phyloP scores from a whole-genome alignment of 2,329 filamentous ascomycete genomes.

The Colletotrichum navitas region DNA sequence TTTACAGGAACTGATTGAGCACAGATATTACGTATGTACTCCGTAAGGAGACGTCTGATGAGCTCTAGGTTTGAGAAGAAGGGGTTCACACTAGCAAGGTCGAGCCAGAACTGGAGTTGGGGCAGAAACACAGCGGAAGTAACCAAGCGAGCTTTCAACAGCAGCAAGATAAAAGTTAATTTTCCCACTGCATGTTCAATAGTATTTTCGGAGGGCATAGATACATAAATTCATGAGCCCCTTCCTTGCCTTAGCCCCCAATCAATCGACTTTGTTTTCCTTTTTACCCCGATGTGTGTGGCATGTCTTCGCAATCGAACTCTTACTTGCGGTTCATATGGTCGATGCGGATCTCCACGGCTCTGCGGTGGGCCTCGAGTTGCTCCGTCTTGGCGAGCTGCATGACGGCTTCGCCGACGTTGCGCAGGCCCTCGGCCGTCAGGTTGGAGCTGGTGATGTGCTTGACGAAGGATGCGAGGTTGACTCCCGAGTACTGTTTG shows the following conservation, averaged over 20 bases:
- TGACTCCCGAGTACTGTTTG: slow-evolving; percentile 98
- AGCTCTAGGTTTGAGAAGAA: neutral
- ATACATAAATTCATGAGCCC: slow-evolving; percentile 31
- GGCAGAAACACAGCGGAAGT: neutral
- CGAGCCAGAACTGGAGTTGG: neutral
- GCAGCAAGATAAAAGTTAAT: neutral
- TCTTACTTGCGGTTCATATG: slow-evolving; percentile 53
- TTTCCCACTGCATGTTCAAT: slow-evolving; percentile 20
- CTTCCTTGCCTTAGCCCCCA: neutral
- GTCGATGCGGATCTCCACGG: slow-evolving; percentile 85
- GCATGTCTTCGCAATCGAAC: neutral
- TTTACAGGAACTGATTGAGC: no score
- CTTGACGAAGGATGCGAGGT: slow-evolving; percentile 95
- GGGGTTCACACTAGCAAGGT: neutral
- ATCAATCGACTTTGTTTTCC: neutral
- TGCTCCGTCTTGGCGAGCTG: slow-evolving; percentile 94
- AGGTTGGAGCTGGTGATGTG: slow-evolving; percentile 97
- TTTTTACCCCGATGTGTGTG: neutral
- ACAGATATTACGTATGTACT: neutral
- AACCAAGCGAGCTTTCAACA: neutral
- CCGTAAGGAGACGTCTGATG: neutral
- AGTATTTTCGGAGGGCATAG: slow-evolving; percentile 34
- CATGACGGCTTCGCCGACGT: slow-evolving; percentile 93
- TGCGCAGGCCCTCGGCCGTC: slow-evolving; percentile 84
- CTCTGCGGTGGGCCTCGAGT: slow-evolving; percentile 90